These are phyloP conservation scores for Chlorella sp. DNA, from an alignment of 139 green algal genomes.

Conservation along the genomic window DNA sequence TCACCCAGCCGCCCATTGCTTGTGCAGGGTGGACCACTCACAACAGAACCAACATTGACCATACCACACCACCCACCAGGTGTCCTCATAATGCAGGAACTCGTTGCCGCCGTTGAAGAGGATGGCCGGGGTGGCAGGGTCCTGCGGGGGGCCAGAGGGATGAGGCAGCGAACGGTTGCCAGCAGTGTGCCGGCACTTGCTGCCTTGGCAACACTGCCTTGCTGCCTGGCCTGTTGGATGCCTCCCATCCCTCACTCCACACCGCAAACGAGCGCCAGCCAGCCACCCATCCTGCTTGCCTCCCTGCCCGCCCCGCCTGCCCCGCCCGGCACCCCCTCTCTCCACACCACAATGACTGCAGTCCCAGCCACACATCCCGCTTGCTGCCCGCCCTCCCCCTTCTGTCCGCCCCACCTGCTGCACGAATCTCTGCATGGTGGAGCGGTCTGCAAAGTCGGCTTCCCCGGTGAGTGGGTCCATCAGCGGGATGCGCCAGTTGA, in stretches of 20 bases:
- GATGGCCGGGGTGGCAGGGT: constrained; percentile 49
- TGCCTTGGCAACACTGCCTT: no score
- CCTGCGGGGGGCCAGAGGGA: constrained; percentile 14
- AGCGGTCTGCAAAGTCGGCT: constrained; percentile 80
- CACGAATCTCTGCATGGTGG: constrained; percentile 78
- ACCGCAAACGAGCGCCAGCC: no score
- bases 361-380: no score
- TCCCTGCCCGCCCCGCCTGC: not conserved
- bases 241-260: not conserved
- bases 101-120: constrained; percentile 86
- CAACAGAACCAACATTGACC: no score
- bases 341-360: no score
- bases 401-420: constrained; percentile 42
- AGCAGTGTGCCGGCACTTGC: no score
- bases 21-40: no score
- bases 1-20: no score
- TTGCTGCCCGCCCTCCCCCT: no score
- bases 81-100: constrained; percentile 89
- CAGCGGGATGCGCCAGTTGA: constrained; percentile 80
- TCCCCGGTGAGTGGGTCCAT: constrained; percentile 31
- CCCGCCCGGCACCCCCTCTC: no score
- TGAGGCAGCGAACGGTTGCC: no score
- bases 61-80: constrained; percentile 58
- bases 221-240: no score
- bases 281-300: not conserved